Percentiles rank a stretch among this genome's conserved stretches.
Conservation (phyloP, 2,329 filamentous ascomycete genomes). For the Pestalotiopsis fici region DNA sequence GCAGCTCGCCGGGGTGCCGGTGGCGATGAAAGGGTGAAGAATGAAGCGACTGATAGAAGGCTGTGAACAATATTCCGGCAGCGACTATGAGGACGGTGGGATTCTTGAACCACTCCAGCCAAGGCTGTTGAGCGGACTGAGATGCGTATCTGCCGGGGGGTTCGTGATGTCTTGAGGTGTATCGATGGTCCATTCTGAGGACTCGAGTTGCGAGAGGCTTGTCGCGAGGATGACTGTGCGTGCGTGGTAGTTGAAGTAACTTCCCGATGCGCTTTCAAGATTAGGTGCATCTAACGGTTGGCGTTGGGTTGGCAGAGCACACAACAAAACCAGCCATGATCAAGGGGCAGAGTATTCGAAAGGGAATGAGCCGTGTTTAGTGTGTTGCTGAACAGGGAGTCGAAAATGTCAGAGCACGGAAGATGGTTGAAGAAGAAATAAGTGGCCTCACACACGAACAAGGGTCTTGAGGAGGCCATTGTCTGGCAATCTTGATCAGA, state of each 20-base stretch:
- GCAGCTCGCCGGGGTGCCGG: constrained; percentile 42
- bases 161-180: constrained; percentile 28
- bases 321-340: constrained; percentile 14
- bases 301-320: neutral
- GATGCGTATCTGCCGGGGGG: constrained; percentile 22
- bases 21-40: constrained; percentile 25
- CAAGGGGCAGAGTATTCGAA: constrained; percentile 2
- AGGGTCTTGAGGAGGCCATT: neutral
- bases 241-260: constrained; percentile 1
- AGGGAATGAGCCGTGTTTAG: neutral
- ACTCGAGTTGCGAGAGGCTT: constrained; percentile 2
- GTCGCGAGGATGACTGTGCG: constrained; percentile 3
- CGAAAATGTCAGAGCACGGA: neutral
- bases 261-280: constrained; percentile 6
- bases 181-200: constrained; percentile 39
- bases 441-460: neutral
- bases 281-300: neutral
- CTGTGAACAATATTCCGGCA: constrained; percentile 32
- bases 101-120: constrained; percentile 34
- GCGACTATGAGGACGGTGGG: constrained; percentile 35
- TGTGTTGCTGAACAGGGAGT: neutral
- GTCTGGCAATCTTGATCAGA: neutral
- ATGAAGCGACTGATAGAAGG: constrained; percentile 36
- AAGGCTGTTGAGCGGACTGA: constrained; percentile 20
- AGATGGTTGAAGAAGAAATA: neutral